A percentile compares a stretch with the other conserved stretches of the same genome.
phyloP scores from a whole-genome alignment of 805 yeast species.

The Kuraishia hungarica region DNA sequence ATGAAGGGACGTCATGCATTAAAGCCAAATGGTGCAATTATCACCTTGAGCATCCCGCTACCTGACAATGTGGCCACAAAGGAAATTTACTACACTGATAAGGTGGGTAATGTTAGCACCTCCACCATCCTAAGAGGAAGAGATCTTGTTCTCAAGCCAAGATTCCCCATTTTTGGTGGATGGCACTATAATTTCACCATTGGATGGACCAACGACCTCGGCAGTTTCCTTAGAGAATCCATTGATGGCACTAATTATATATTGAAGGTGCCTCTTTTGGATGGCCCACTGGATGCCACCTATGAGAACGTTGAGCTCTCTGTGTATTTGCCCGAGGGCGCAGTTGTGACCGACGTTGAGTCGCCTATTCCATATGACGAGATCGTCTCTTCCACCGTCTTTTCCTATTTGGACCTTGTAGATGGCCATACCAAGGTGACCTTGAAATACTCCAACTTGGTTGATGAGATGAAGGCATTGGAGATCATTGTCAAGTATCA shows the following conservation, averaged over 20 bases:
- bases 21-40: slow-evolving; percentile 50
- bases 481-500: slow-evolving; percentile 55
- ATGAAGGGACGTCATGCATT: slow-evolving; percentile 45
- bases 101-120: slow-evolving; percentile 90
- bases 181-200: slow-evolving; percentile 94
- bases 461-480: slow-evolving; percentile 56
- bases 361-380: slow-evolving; percentile 41
- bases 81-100: slow-evolving; percentile 78
- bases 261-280: slow-evolving; percentile 61
- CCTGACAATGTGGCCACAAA: slow-evolving; percentile 31
- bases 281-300: slow-evolving; percentile 61
- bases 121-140: slow-evolving; percentile 33
- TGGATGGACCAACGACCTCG: slow-evolving; percentile 76
- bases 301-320: slow-evolving; percentile 53
- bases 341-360: slow-evolving; percentile 46
- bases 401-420: slow-evolving; percentile 63
- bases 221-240: slow-evolving; percentile 38
- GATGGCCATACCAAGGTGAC: slow-evolving; percentile 73
- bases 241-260: slow-evolving; percentile 39
- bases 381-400: slow-evolving; percentile 18
- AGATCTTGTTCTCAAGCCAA: slow-evolving; percentile 59
- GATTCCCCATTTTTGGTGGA: slow-evolving; percentile 93
- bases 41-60: slow-evolving; percentile 50
- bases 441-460: slow-evolving; percentile 48
- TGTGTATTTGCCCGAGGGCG: slow-evolving; percentile 82